Evolutionary conservation across 768 basidiomycete species (phyloP).

Genomic region (Kwoniella europaea): DNA sequence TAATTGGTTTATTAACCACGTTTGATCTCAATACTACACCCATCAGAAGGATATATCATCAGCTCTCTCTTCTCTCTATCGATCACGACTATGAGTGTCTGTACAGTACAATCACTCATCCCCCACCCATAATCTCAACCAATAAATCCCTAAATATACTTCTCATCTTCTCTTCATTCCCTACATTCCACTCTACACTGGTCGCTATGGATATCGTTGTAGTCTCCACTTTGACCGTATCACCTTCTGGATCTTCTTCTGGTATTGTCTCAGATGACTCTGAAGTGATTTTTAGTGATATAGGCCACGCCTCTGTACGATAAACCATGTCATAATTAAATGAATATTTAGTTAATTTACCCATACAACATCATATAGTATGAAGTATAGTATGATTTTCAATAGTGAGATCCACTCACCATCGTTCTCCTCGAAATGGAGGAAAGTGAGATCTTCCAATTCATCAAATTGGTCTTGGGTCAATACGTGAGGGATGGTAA

Average conservation of each 20-base stretch:
- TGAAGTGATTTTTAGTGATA: slow-evolving; percentile 28
- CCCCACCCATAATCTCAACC: slow-evolving; percentile 30
- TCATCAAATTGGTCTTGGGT: slow-evolving; percentile 30
- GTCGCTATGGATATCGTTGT: slow-evolving; percentile 20
- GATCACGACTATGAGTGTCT: not conserved
- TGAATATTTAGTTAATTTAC: too few species aligned
- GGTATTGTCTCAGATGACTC: not conserved
- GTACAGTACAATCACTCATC: slow-evolving; percentile 17
- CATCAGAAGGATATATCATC: not conserved
- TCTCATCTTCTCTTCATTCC: slow-evolving; percentile 21
- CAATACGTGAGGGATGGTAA: slow-evolving; percentile 26
- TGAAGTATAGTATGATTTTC: too few species aligned
- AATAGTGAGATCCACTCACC: slow-evolving; percentile 9
- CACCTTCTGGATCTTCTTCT: slow-evolving; percentile 6
- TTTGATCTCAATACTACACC: slow-evolving; percentile 17
- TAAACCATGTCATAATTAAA: too few species aligned
- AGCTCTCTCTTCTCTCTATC: not conserved
- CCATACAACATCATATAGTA: too few species aligned
- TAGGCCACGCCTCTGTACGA: slow-evolving; percentile 20
- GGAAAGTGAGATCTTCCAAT: slow-evolving; percentile 31
- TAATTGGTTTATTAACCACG: not conserved
- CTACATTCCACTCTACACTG: slow-evolving; percentile 26
- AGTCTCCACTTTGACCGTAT: slow-evolving; percentile 5
- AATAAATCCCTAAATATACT: slow-evolving; percentile 19
- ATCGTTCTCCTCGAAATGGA: slow-evolving; percentile 20